A percentile compares a stretch with the other conserved stretches of the same genome.
These are phyloP conservation scores for Solanum dulcamara DNA, from an alignment of 257 asterid species.

Conservation along the genomic window DNA sequence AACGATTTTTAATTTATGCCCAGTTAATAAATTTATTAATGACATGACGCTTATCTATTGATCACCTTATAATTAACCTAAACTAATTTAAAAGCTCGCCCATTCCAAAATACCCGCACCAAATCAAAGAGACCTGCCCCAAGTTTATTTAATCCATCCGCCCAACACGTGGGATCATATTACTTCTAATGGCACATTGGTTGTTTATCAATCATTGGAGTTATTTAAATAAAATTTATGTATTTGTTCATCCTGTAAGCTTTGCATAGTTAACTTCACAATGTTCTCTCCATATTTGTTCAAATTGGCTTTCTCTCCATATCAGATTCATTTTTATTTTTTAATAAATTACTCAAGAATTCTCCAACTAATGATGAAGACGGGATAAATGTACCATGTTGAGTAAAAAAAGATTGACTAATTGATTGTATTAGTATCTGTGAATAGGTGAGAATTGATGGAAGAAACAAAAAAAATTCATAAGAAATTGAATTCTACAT, in stretches of 20 bases:
- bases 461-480: not conserved
- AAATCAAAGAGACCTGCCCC: too few species aligned
- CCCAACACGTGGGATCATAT: not conserved
- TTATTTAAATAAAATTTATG: not conserved
- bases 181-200: not conserved
- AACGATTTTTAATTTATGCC: too few species aligned
- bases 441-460: slow-evolving; percentile 15
- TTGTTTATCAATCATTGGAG: not conserved
- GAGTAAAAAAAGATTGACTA: not conserved
- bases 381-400: slow-evolving; percentile 11
- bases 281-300: slow-evolving; percentile 32
- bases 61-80: too few species aligned
- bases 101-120: too few species aligned
- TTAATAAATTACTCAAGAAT: slow-evolving; percentile 32
- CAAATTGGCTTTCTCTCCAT: too few species aligned
- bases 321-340: slow-evolving; percentile 17
- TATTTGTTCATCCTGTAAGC: not conserved
- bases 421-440: slow-evolving; percentile 9
- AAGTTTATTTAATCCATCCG: too few species aligned
- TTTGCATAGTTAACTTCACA: not conserved
- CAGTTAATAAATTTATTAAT: too few species aligned
- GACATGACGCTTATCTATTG: too few species aligned
- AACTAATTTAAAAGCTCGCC: too few species aligned
- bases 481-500: too few species aligned
- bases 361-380: slow-evolving; percentile 33